Conservation (phyloP, 805 yeast species). For the Ogataea angusta region DNA sequence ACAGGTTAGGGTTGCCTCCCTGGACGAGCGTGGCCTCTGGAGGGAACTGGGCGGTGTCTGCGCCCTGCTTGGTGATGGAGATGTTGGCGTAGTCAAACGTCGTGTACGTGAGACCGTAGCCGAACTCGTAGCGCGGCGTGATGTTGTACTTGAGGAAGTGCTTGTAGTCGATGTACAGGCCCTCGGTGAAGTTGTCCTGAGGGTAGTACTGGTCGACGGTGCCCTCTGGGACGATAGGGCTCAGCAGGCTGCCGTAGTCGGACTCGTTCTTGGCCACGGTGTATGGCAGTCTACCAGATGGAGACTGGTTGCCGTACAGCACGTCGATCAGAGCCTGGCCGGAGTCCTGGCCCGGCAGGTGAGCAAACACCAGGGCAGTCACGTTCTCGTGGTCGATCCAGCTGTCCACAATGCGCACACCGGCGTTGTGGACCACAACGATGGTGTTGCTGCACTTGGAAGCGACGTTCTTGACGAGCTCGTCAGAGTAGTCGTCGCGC, state of each 20-base stretch:
- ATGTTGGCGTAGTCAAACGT: slow-evolving; percentile 34
- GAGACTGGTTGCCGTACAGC: slow-evolving; percentile 57
- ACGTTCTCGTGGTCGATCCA: slow-evolving; percentile 56
- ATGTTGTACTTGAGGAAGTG: slow-evolving; percentile 55
- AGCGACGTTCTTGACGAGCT: slow-evolving; percentile 47
- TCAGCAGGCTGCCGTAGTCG: slow-evolving; percentile 40
- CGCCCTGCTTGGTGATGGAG: slow-evolving; percentile 2
- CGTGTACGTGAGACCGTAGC: slow-evolving; percentile 58
- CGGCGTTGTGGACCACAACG: slow-evolving; percentile 58
- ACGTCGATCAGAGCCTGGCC: slow-evolving; percentile 59
- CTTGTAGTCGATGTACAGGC: slow-evolving; percentile 52
- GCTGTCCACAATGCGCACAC: slow-evolving; percentile 56
- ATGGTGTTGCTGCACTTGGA: slow-evolving; percentile 50
- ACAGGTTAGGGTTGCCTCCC: slow-evolving; percentile 14
- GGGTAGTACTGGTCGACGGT: slow-evolving; percentile 34
- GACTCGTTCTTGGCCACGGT: slow-evolving; percentile 52
- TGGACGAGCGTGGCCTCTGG: background rate
- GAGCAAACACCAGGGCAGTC: slow-evolving; percentile 51
- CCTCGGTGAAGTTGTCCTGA: slow-evolving; percentile 45
- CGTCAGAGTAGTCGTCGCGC: slow-evolving; percentile 58
- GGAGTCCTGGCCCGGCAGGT: slow-evolving; percentile 35
- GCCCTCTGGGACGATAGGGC: slow-evolving; percentile 25
- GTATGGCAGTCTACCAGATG: slow-evolving; percentile 62
- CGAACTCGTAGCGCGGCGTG: slow-evolving; percentile 59
- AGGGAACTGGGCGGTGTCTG: slow-evolving; percentile 1